Percentiles rank a stretch among this genome's conserved stretches.
Evolutionary conservation across 2,329 filamentous ascomycete species (phyloP).

Genomic region (Alternaria incomplexa): DNA sequence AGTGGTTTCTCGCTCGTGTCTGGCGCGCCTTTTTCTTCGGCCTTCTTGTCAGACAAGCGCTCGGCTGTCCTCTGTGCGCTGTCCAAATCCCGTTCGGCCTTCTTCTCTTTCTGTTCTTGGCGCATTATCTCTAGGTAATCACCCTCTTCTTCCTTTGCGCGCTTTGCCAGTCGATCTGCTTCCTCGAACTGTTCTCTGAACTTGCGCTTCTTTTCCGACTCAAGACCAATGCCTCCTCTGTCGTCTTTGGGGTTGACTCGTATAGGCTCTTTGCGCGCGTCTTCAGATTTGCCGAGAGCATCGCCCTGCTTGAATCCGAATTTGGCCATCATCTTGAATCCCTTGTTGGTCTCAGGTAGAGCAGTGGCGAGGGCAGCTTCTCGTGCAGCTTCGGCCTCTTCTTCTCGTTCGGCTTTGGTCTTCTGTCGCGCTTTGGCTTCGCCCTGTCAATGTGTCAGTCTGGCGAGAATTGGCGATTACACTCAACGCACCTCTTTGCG

Average conservation of each 20-base stretch:
- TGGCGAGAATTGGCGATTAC: background rate
- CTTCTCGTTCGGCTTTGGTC: slow-evolving; percentile 83
- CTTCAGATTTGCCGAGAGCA: slow-evolving; percentile 69
- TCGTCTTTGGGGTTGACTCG: slow-evolving; percentile 78
- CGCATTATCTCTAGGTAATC: slow-evolving; percentile 45
- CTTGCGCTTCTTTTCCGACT: slow-evolving; percentile 82
- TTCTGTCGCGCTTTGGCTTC: slow-evolving; percentile 54
- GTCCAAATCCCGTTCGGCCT: slow-evolving; percentile 69
- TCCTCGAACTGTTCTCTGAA: slow-evolving; percentile 50
- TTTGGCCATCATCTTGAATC: slow-evolving; percentile 94
- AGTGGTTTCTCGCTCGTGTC: slow-evolving; percentile 58
- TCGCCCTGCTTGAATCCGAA: slow-evolving; percentile 86
- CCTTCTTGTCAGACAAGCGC: slow-evolving; percentile 63
- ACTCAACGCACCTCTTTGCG: slow-evolving; percentile 54
- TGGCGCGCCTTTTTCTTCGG: slow-evolving; percentile 29
- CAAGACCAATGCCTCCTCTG: slow-evolving; percentile 81
- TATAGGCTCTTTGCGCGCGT: slow-evolving; percentile 72
- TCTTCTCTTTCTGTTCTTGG: slow-evolving; percentile 44
- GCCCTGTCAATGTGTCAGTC: slow-evolving; percentile 29
- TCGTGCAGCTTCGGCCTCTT: slow-evolving; percentile 72
- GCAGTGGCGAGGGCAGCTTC: slow-evolving; percentile 79
- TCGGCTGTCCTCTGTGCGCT: slow-evolving; percentile 86
- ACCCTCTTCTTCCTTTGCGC: slow-evolving; percentile 55
- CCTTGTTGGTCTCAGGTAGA: slow-evolving; percentile 77
- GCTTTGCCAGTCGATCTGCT: slow-evolving; percentile 40